Percentiles rank a stretch among this genome's conserved stretches.
Conservation (phyloP, 75 land plant species). For the Cryptomeria japonica region DNA sequence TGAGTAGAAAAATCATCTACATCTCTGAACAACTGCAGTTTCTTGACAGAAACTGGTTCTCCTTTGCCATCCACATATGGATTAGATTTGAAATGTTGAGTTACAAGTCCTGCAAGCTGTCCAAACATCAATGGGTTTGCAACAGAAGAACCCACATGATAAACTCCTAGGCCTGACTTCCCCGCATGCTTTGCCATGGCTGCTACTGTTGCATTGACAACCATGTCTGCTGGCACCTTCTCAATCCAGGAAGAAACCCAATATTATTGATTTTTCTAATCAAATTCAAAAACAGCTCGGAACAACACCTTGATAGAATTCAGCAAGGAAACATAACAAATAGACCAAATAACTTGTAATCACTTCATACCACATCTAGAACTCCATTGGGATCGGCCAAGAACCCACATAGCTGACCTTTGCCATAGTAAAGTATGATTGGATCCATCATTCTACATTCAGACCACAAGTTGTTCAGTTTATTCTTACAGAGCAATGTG, state of each 20-base stretch:
- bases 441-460: slow-evolving; percentile 93
- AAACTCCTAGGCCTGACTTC: slow-evolving; percentile 46
- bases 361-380: slow-evolving; percentile 74
- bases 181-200: slow-evolving; percentile 80
- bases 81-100: slow-evolving; percentile 61
- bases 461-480: background rate
- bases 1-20: slow-evolving; percentile 58
- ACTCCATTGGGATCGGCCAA: slow-evolving; percentile 79
- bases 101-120: slow-evolving; percentile 51
- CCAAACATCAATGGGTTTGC: slow-evolving; percentile 69
- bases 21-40: slow-evolving; percentile 54
- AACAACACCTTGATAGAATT: background rate
- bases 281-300: background rate
- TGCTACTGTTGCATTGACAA: slow-evolving; percentile 87
- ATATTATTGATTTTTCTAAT: too few relatives aligned
- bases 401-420: slow-evolving; percentile 84
- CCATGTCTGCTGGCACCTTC: slow-evolving; percentile 96
- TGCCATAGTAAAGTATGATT: slow-evolving; percentile 79
- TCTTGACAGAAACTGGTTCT: slow-evolving; percentile 48
- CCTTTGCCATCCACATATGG: slow-evolving; percentile 76
- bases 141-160: slow-evolving; percentile 85
- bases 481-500: background rate
- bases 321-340: background rate
- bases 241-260: background rate
- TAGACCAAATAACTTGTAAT: too few relatives aligned